Conservation (phyloP, 495 filamentous ascomycete species). For the Lindgomyces ingoldianus region DNA sequence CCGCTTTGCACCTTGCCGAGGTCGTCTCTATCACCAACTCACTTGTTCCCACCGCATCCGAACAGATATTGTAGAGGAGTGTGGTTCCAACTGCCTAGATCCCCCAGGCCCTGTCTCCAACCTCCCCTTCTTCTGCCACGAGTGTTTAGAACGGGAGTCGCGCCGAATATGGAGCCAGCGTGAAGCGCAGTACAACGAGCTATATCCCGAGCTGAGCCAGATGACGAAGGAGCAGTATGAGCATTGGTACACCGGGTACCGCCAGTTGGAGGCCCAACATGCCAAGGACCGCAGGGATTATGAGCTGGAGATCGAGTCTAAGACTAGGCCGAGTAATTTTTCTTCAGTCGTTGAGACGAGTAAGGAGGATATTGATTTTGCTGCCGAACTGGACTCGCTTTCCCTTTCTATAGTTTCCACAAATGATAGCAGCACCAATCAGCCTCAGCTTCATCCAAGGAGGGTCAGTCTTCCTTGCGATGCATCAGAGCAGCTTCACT, state of each 20-base stretch:
- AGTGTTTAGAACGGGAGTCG: constrained; percentile 19
- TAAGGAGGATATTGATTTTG: constrained; percentile 18
- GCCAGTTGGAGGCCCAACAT: constrained; percentile 16
- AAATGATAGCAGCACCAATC: neutral
- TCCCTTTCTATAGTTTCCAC: constrained; percentile 13
- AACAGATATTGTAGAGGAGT: constrained; percentile 33
- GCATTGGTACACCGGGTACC: constrained; percentile 25
- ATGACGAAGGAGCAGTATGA: constrained; percentile 32
- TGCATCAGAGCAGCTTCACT: constrained; percentile 29
- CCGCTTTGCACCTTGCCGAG: constrained; percentile 27
- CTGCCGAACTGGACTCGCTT: constrained; percentile 22
- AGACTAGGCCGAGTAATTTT: constrained; percentile 19
- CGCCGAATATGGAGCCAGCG: constrained; percentile 13
- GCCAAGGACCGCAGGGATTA: constrained; percentile 13
- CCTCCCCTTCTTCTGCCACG: constrained; percentile 31
- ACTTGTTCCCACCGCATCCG: constrained; percentile 29
- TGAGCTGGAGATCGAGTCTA: constrained; percentile 9
- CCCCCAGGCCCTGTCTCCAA: neutral
- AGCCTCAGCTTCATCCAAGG: neutral
- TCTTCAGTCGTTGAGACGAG: constrained; percentile 13
- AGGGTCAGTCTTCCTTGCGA: constrained; percentile 16
- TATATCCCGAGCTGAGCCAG: constrained; percentile 12
- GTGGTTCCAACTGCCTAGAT: constrained; percentile 31
- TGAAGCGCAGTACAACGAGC: constrained; percentile 16
- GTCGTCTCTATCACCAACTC: constrained; percentile 32